phyloP scores from a whole-genome alignment of 257 asterid genomes.

The Solanum arcanum region DNA sequence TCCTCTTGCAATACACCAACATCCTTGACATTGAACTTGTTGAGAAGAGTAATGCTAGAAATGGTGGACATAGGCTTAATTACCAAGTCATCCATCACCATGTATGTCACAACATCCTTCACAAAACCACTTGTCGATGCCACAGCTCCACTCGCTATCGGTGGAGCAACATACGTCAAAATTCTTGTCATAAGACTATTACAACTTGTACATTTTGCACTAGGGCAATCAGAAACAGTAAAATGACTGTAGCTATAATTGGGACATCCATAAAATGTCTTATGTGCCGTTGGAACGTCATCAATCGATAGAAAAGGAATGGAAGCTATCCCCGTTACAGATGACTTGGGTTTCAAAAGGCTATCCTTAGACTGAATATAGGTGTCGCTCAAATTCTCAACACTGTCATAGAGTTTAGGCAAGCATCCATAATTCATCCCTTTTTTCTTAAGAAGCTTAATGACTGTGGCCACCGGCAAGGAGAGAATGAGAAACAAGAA shows the following conservation, averaged over 20 bases:
- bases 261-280: not conserved
- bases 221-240: not conserved
- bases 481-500: not conserved
- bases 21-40: not conserved
- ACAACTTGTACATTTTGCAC: fast-evolving
- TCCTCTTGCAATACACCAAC: not conserved
- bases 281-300: not conserved
- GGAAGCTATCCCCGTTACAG: not conserved
- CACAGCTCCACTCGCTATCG: fast-evolving
- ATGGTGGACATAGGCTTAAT: not conserved
- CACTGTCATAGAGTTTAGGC: not conserved
- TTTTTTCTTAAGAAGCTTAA: not conserved
- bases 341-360: not conserved
- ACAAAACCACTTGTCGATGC: not conserved
- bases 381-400: not conserved
- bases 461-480: not conserved
- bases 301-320: not conserved
- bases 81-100: not conserved
- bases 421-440: not conserved
- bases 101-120: not conserved
- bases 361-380: not conserved
- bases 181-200: fast-evolving
- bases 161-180: not conserved
- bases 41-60: not conserved
- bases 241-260: fast-evolving